Evolutionary conservation across 148 eudicot species (phyloP).

Genomic region (Rhododendron simsii): DNA sequence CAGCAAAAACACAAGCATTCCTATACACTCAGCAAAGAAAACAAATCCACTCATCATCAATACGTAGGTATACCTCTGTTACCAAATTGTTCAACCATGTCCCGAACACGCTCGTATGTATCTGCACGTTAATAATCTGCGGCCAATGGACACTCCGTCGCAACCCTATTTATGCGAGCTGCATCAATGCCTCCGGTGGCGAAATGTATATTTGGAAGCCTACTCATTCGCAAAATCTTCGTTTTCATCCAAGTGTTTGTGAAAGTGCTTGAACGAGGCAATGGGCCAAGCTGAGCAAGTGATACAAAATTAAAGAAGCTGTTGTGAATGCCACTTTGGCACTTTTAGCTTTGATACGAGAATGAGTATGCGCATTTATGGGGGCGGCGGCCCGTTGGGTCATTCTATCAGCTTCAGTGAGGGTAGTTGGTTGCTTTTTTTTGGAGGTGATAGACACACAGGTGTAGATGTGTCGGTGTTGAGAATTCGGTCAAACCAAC

Average conservation of each 20-base stretch:
- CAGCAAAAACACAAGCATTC: not conserved
- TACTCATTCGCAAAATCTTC: not conserved
- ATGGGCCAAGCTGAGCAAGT: not conserved
- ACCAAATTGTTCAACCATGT: constrained; percentile 37
- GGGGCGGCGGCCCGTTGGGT: not conserved
- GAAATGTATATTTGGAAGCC: not conserved
- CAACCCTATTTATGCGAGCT: not conserved
- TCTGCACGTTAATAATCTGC: not conserved
- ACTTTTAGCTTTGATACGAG: no score
- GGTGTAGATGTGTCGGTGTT: not conserved
- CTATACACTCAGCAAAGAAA: not conserved
- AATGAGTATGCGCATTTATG: not conserved
- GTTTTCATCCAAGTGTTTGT: not conserved
- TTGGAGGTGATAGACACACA: not conserved
- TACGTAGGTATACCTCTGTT: constrained; percentile 18
- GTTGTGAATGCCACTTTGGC: not conserved
- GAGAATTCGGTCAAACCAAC: not conserved
- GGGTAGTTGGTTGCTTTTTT: not conserved
- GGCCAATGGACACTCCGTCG: not conserved
- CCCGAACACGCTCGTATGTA: constrained; percentile 41
- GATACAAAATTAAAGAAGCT: not conserved
- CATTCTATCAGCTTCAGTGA: not conserved
- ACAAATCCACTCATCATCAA: not conserved
- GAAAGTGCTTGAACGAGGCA: not conserved
- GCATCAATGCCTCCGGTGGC: not conserved